Evolutionary conservation across 1,139 yeast species (phyloP), one percentile per base, ranked within the genome.

Genomic region (Suhomyces taliae): DNA sequence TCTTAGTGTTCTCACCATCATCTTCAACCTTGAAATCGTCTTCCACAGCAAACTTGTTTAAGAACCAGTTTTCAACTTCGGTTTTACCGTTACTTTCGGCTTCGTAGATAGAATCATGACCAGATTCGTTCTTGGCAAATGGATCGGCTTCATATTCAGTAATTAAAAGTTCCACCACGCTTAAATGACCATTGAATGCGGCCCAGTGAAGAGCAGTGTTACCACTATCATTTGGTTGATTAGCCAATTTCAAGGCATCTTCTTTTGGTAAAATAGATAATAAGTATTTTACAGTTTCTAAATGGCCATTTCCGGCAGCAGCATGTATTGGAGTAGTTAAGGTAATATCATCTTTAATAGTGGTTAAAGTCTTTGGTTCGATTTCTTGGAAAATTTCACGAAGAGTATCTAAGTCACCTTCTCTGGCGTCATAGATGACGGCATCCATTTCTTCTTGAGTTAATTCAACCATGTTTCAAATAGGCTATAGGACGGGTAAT

Each of bases 151-250:
- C 76, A 53, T 82, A 88, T 46, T 82, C 77, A 32, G 86, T 91
- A 61, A 93, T 85, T 40, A 93, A 71, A 8, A 79, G 61, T 64
- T 86, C 69, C 36, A 90, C 95, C 8, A 85, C 74, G 3, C 80
- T 83, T 51, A 89, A 67, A 57, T 90, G 93, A 1, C 97, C 98
- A 59, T 88, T 90, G 55, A 82, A 79, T 0, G 96, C 80, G 1
- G 98, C 97, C 99, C 99, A 93, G 65, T 93, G 98, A 53, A 93
- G 74, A 0, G 98, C 86, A 0, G 99, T 90, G 64, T 93, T 93
- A 5, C 98, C 98, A 31, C 86, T 82, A 40, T 81, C 87, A 64
- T 93, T 93, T 47, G 72, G 76, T 26, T 74, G 68, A 47, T 82
- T 76, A 31, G 86, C 82, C 42, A 84, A 69, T 24, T 61, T 57